A percentile compares a stretch with the other conserved stretches of the same genome.
phyloP scores from a whole-genome alignment of 2,329 filamentous ascomycete genomes.

The Aspergillus brasiliensis region DNA sequence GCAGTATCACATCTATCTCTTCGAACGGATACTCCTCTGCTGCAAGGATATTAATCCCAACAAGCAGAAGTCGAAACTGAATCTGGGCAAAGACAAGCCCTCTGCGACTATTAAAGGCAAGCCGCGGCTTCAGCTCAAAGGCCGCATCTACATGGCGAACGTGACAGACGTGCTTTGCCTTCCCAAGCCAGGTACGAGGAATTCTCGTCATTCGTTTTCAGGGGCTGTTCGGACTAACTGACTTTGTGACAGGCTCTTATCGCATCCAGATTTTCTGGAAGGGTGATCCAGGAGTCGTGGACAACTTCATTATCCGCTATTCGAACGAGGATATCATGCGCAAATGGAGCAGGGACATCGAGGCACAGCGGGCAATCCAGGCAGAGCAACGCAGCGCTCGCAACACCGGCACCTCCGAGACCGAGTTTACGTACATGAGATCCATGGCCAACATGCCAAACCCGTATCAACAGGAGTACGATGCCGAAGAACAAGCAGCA shows the following conservation, averaged over 20 bases:
- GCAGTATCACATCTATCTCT: constrained; percentile 96
- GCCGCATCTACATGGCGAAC: constrained; percentile 98
- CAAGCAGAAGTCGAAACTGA: constrained; percentile 71
- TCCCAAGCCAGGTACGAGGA: constrained; percentile 76
- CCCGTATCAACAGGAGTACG: constrained; percentile 70
- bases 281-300: constrained; percentile 89
- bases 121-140: constrained; percentile 81
- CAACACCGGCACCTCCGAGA: constrained; percentile 59
- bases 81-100: constrained; percentile 68
- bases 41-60: constrained; percentile 91
- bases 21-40: constrained; percentile 91
- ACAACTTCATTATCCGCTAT: constrained; percentile 95
- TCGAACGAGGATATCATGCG: constrained; percentile 88
- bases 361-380: constrained; percentile 68
- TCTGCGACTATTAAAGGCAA: constrained; percentile 73
- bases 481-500: constrained; percentile 54
- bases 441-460: constrained; percentile 72
- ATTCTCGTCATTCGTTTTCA: neutral
- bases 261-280: constrained; percentile 99
- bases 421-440: constrained; percentile 80
- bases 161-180: constrained; percentile 91
- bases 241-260: constrained; percentile 68
- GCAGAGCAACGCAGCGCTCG: constrained; percentile 54
- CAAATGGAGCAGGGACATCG: constrained; percentile 83
- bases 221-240: neutral